Evolutionary conservation across 768 basidiomycete species (phyloP), one percentile per base, ranked within the genome.

Genomic region (Pleurotus eryngii): DNA sequence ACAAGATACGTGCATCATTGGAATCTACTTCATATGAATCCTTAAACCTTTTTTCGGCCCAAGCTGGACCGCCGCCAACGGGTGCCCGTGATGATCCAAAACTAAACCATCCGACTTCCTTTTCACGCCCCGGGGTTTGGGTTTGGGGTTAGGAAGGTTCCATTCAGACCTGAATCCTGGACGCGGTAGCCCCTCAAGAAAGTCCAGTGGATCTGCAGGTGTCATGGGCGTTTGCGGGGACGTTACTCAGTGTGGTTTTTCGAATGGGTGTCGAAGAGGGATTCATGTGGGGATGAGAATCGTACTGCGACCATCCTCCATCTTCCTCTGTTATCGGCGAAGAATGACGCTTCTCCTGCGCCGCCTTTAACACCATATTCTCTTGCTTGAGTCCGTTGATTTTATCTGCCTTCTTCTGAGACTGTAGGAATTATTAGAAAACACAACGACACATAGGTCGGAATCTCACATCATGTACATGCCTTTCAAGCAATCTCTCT

Each of bases 71-170:
- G 51, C 39, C 5, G 12, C 20, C 51, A 39, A 40, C 18, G 51
- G 51, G 37, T 42, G 35, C 15, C 51, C 51, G n/a, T n/a, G 39
- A n/a, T 39, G 51, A 54, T 54, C 51, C 9, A 54, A 22, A 15
- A 24, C 17, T 2, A 54, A n/a, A 2, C 37, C 18, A 9, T 14
- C 15, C 6, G 27, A 17, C 12, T 59, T 42, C 50, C 62, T 58
- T n/a, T 62, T 57, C 17, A 55, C 53, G 12, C 54, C 60, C 42
- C 48, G 50, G 0, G 39, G 7, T n/a, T 26, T 26, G 12, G 30
- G 24, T 5, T 30, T 18, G 18, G 51, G 15, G 20, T 54, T 26
- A 7, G n/a, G 15, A 17, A 54, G 51, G 24, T 40, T 54, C 51
- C 51, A 54, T 3, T 54, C 51, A 17, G 51, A 54, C 12, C 39